These are phyloP conservation scores for Amaranthus cruentus DNA, from an alignment of 148 eudicot species.

Conservation along the genomic window DNA sequence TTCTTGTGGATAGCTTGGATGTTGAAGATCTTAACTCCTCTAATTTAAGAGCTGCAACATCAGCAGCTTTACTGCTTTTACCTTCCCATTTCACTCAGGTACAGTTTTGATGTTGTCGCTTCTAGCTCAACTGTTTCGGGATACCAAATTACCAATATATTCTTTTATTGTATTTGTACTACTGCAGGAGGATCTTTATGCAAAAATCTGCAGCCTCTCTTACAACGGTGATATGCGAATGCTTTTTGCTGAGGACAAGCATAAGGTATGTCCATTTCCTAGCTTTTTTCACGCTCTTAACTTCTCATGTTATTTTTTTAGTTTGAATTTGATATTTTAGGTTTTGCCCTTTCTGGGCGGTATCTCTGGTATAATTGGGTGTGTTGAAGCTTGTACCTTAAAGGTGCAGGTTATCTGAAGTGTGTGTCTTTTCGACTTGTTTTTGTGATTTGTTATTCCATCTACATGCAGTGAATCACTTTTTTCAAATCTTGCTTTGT, in stretches of 20 bases:
- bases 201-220: conserved; percentile 86
- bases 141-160: not conserved
- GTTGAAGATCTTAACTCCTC: conserved; percentile 45
- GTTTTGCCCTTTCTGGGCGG: not conserved
- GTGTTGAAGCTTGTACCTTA: not conserved
- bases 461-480: not conserved
- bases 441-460: not conserved
- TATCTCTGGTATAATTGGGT: not conserved
- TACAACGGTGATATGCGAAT: conserved; percentile 90
- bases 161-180: conserved; percentile 14
- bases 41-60: conserved; percentile 77
- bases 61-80: conserved; percentile 78
- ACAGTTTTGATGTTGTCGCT: conserved; percentile 49
- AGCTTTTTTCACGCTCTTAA: not conserved
- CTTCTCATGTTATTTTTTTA: not conserved
- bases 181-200: conserved; percentile 71
- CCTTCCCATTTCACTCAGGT: conserved; percentile 81
- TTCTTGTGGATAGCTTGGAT: conserved; percentile 66
- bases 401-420: not conserved
- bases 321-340: not conserved
- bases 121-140: conserved; percentile 10
- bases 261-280: conserved; percentile 54
- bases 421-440: not conserved
- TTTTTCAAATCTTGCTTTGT: not conserved
- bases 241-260: conserved; percentile 92